Evolutionary conservation across 768 basidiomycete genomes (phyloP), one percentile per base, ranked within the genome.

Genomic region (Pluteus cervinus): DNA sequence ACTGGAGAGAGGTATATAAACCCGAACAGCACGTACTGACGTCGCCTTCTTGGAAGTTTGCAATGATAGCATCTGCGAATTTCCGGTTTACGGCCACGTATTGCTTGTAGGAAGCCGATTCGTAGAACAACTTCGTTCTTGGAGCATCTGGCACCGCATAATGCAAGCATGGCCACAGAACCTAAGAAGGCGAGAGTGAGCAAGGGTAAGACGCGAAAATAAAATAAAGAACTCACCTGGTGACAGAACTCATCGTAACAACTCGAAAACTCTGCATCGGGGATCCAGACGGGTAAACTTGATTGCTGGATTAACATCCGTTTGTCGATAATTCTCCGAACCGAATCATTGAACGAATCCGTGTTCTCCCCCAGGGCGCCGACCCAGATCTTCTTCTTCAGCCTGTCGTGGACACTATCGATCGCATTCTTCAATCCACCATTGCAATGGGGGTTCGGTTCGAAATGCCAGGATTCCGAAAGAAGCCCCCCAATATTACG

Each of bases 211-310:
- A 47, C 49, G 10, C 44, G 5, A 9, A 34, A 16, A 24, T 33
- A 16, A 36, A 23, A 29, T 55, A 41, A 43, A 57, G n/a, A 49
- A 49, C 69, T 55, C 53, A 73, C 75, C 60, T 86, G 86, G 47
- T 91, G 88, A 51, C 87, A 91, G 55, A 88, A 91, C 47, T 85
- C 81, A 54, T 89, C 86, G 46, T 91, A 91, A 52, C 76, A 81
- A 34, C 76, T 76, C 42, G 77, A 69, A 44, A 91, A 89, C 50
- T 86, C 86, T 2, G 71, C 69, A 50, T 86, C 82, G 1, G 83
- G 80, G 38, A 91, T 81, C 88, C 86, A 90, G 14, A 90, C 83
- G 0, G 85, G 68, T 2, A 68, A 15, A 42, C 62, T 61, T 1
- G 57, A 49, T 6, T 57, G 51, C 32, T 68, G 58, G 3, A 52